These are phyloP conservation scores for Penicillium mononematosum DNA, from an alignment of 495 filamentous ascomycete genomes.

Conservation along the genomic window DNA sequence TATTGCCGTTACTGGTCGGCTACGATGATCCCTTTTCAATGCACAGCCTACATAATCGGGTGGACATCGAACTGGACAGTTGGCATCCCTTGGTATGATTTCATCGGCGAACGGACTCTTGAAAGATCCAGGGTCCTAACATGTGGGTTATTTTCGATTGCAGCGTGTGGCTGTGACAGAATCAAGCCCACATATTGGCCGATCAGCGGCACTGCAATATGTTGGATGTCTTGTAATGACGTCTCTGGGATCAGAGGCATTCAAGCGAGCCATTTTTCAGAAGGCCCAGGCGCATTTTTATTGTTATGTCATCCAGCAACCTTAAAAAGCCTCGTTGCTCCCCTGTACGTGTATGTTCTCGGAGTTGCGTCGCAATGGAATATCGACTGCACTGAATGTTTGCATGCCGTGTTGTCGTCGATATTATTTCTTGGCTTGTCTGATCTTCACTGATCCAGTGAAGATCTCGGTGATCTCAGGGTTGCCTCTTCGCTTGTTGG, in stretches of 20 bases:
- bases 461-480: background rate
- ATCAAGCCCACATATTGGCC: conserved; percentile 13
- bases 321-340: too few species aligned
- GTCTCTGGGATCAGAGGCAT: background rate
- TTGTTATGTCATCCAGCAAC: too few species aligned
- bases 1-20: background rate
- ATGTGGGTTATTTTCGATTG: background rate
- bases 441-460: background rate
- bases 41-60: background rate
- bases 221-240: background rate
- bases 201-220: background rate
- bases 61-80: background rate
- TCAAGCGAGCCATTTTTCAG: too few species aligned
- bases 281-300: too few species aligned
- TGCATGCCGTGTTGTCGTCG: background rate
- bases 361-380: background rate
- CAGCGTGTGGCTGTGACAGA: conserved; percentile 15
- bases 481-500: background rate
- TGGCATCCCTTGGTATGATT: background rate
- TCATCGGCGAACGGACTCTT: background rate
- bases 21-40: background rate
- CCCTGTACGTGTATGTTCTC: too few species aligned
- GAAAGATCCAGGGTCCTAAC: background rate
- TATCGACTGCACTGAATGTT: background rate
- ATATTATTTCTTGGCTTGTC: background rate